Conservation (phyloP, 1,139 yeast species). For the Blastobotrys aristatus region DNA sequence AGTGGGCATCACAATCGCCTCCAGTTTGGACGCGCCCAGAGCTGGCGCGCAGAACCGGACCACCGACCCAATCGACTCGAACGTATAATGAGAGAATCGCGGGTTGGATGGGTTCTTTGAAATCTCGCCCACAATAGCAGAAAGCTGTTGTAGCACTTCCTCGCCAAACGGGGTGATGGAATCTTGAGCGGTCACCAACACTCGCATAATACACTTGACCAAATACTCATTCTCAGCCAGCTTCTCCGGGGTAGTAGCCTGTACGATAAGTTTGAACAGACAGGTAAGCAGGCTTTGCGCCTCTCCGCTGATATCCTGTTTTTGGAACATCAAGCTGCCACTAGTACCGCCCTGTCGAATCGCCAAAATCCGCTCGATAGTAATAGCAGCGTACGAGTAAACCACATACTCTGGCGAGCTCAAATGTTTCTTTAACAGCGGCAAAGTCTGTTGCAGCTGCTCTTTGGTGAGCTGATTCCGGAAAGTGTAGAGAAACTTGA, state of each 20-base stretch:
- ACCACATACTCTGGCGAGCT: constrained; percentile 70
- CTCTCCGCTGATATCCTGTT: constrained; percentile 60
- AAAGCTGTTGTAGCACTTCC: constrained; percentile 52
- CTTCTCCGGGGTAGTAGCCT: constrained; percentile 72
- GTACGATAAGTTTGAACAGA: constrained; percentile 61
- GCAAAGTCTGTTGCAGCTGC: constrained; percentile 74
- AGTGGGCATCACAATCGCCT: constrained; percentile 59
- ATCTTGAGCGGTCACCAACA: constrained; percentile 71
- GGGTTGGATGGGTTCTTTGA: constrained; percentile 94
- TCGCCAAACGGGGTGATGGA: constrained; percentile 41
- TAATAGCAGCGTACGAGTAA: constrained; percentile 88
- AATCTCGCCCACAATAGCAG: constrained; percentile 64
- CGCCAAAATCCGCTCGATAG: constrained; percentile 81
- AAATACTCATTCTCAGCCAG: constrained; percentile 92
- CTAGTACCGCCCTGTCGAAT: constrained; percentile 49
- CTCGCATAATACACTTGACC: constrained; percentile 84
- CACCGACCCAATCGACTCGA: constrained; percentile 80
- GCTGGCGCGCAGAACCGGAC: constrained; percentile 47
- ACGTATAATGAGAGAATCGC: constrained; percentile 80
- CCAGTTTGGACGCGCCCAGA: constrained; percentile 39
- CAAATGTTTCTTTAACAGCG: constrained; percentile 64
- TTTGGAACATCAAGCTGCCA: constrained; percentile 58
- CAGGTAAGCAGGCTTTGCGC: constrained; percentile 53
- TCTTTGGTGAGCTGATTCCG: constrained; percentile 88
- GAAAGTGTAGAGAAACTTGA: constrained; percentile 82